These are phyloP conservation scores for Millerozyma miso DNA, from an alignment of 805 yeast genomes.

Conservation along the genomic window DNA sequence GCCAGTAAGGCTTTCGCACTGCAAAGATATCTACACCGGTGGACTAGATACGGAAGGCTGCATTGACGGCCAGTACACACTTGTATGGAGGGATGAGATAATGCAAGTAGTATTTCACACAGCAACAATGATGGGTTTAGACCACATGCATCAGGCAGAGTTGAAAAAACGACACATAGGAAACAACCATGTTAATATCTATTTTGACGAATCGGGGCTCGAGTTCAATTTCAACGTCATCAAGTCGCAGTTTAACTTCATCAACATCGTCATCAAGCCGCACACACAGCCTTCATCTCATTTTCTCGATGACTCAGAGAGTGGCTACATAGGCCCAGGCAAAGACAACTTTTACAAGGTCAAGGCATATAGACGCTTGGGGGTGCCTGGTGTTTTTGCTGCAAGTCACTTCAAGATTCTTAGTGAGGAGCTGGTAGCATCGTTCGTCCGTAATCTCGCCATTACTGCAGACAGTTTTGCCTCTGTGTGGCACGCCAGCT, in stretches of 20 bases:
- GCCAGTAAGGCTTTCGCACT: slow-evolving; percentile 52
- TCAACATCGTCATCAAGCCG: slow-evolving; percentile 76
- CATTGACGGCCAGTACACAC: slow-evolving; percentile 70
- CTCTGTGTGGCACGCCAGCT: slow-evolving; percentile 55
- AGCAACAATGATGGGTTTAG: slow-evolving; percentile 75
- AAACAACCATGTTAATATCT: slow-evolving; percentile 76
- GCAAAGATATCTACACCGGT: slow-evolving; percentile 56
- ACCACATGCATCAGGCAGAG: slow-evolving; percentile 39
- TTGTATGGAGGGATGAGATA: slow-evolving; percentile 67
- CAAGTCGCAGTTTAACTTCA: slow-evolving; percentile 75
- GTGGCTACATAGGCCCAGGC: slow-evolving; percentile 1
- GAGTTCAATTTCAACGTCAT: slow-evolving; percentile 69
- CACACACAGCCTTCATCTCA: slow-evolving; percentile 25
- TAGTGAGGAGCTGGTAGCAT: slow-evolving; percentile 54
- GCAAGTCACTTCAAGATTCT: slow-evolving; percentile 72
- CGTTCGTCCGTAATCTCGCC: slow-evolving; percentile 63
- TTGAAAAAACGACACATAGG: slow-evolving; percentile 83
- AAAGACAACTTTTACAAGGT: slow-evolving; percentile 49
- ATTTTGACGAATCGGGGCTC: slow-evolving; percentile 66
- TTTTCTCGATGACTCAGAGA: not conserved
- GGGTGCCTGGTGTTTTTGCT: slow-evolving; percentile 74
- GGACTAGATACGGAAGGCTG: slow-evolving; percentile 72
- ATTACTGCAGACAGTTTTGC: slow-evolving; percentile 69
- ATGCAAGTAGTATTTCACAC: slow-evolving; percentile 74
- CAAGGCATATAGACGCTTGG: slow-evolving; percentile 57